phyloP scores from a whole-genome alignment of 768 basidiomycete genomes.

The Suillus placidus region DNA sequence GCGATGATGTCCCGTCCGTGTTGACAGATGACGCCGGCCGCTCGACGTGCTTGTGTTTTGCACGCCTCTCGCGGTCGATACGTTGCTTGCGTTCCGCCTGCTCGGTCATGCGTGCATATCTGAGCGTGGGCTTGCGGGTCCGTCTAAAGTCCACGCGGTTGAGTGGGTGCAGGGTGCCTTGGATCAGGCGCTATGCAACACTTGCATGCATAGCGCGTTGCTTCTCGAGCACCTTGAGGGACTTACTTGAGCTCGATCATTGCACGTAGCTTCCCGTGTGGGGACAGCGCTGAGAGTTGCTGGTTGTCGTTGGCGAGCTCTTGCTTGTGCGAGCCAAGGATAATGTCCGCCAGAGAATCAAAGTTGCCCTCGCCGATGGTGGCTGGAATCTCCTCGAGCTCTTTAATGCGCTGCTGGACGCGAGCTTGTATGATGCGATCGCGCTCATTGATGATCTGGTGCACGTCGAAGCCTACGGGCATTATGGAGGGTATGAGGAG shows the following conservation, averaged over 20 bases:
- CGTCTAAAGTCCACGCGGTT: conserved; percentile 93
- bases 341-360: conserved; percentile 50
- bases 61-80: conserved; percentile 87
- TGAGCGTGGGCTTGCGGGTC: conserved; percentile 79
- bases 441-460: conserved; percentile 88
- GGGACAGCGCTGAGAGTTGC: conserved; percentile 34
- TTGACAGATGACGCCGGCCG: conserved; percentile 79
- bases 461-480: conserved; percentile 91
- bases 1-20: conserved; percentile 79
- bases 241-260: conserved; percentile 94
- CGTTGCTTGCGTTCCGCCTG: conserved; percentile 90
- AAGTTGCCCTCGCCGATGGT: conserved; percentile 80
- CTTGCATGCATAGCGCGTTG: conserved; percentile 86
- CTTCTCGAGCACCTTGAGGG: conserved; percentile 85
- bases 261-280: conserved; percentile 84
- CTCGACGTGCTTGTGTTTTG: conserved; percentile 95
- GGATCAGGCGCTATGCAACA: conserved; percentile 84
- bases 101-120: conserved; percentile 90
- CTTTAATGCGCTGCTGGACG: conserved; percentile 83
- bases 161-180: conserved; percentile 85
- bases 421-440: conserved; percentile 90
- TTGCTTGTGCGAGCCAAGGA: conserved; percentile 12
- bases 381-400: conserved; percentile 78
- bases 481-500: conserved; percentile 87
- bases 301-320: conserved; percentile 28